These are phyloP conservation scores for Paramecium tetraurelia DNA, from an alignment of 73 alveolate genomes.

Conservation along the genomic window DNA sequence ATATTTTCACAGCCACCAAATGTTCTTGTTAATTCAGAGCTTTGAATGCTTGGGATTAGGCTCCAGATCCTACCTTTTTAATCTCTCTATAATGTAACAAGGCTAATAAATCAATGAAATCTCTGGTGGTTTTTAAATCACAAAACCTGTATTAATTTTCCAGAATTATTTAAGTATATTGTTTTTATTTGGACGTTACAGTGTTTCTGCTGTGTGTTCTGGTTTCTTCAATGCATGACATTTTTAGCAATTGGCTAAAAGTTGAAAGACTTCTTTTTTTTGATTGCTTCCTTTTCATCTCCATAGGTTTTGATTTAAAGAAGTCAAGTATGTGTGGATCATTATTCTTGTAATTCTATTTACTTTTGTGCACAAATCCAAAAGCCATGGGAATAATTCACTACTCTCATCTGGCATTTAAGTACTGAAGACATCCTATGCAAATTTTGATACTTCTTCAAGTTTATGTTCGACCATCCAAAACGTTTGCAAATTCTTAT, in stretches of 20 bases:
- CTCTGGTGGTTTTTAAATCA: neutral
- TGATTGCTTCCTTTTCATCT: neutral
- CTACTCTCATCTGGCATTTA: neutral
- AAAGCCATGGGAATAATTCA: neutral
- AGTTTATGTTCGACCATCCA: neutral
- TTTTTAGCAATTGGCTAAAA: neutral
- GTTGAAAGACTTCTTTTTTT: conserved; percentile 1
- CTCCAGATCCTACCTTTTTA: neutral
- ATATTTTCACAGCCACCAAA: conserved; percentile 35
- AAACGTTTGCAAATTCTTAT: neutral
- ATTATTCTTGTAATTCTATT: neutral
- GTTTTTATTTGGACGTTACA: neutral
- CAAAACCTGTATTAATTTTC: neutral
- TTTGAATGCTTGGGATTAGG: neutral
- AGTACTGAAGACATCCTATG: neutral
- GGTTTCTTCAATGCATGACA: neutral
- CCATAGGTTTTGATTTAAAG: neutral
- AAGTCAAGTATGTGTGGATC: neutral
- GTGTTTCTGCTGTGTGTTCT: conserved; percentile 1
- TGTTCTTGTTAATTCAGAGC: neutral
- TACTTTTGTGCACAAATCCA: neutral
- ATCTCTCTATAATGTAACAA: neutral
- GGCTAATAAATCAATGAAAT: neutral
- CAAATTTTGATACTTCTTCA: neutral
- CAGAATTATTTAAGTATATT: neutral